Conservation (phyloP, 352 stramenopile species). For the Globisporangium abappressorium region DNA sequence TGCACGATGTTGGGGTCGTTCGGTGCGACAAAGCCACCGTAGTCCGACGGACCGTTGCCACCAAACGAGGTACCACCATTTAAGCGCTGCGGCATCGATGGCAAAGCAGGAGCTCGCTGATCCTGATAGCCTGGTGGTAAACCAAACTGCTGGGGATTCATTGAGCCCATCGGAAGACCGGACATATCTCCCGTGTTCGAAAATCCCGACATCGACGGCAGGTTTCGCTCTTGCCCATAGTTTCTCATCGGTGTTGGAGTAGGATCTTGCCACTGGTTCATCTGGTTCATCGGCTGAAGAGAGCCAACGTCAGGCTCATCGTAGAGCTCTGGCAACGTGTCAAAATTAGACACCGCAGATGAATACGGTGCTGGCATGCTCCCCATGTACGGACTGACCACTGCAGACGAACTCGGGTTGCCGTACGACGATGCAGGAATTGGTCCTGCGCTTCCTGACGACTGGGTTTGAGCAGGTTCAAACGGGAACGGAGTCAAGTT, state of each 20-base stretch:
- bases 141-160: constrained; percentile 11
- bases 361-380: constrained; percentile 28
- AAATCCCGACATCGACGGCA: constrained; percentile 11
- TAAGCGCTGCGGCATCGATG: constrained; percentile 15
- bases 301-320: constrained; percentile 13
- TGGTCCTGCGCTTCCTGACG: constrained; percentile 12
- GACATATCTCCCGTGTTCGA: constrained; percentile 8
- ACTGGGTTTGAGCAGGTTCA: constrained; percentile 24
- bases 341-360: constrained; percentile 23
- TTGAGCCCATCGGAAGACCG: constrained; percentile 8
- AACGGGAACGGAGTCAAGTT: constrained; percentile 34
- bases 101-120: constrained; percentile 15
- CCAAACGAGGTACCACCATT: constrained; percentile 10
- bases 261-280: constrained; percentile 20
- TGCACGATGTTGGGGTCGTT: constrained; percentile 50
- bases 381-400: constrained; percentile 27
- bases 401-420: constrained; percentile 16
- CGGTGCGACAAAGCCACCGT: constrained; percentile 44
- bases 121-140: constrained; percentile 12
- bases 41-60: constrained; percentile 6
- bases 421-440: constrained; percentile 22
- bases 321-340: constrained; percentile 28
- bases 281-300: constrained; percentile 12
- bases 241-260: constrained; percentile 18
- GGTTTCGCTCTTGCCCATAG: constrained; percentile 10